Base-by-base conservation (phyloP, 345 rosid species). In the Angophora floribunda region DNA sequence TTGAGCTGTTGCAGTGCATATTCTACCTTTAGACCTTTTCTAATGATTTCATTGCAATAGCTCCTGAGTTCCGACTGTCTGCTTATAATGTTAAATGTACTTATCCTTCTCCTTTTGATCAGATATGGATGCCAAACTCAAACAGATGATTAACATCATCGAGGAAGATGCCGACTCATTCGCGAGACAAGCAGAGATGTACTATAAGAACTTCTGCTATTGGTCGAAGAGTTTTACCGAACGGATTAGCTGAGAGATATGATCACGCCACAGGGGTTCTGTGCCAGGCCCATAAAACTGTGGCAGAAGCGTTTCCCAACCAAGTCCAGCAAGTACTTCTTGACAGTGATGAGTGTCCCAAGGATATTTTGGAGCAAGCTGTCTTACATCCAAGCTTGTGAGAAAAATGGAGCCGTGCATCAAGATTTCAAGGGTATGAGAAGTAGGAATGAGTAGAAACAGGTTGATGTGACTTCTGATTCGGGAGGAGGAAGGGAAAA, bases 131-230 rank as follows among this genome's bases (percentile, higher is more conserved):
- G 91, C 91, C 87, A 97, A 95, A 88, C 97, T 98, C 78, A 96
- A 94, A 75, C 97, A 96, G 89, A 98, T 98, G 99, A 97, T 98
- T 91, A 98, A 94, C 92, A 95, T 98, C 90, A 94, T 97, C 65
- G 99, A 97, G 93, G 98, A 97, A 92, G 99, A 98, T 92, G 99
- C 99, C 49, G 99, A 98, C 91, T 97, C 99, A 28, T 98, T 98
- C 89, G 99, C 99, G 52, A 95, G 97, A 90, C 93, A 98, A 91
- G 99, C 99, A 47, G 99, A 98, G 88, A 96, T 98, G 99, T 98
- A 97, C 90, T 98, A 97, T 88, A 96, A 94, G 95, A 98, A 90
- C 96, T 98, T 88, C 94, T 98, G 98, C 95, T 95, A 90, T 85
- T 97, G 93, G 99, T 97, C 6, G 99, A 98, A 93, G 99, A 98